Evolutionary conservation across 2,329 filamentous ascomycete species (phyloP).

Genomic region (Rutstroemia sp.): DNA sequence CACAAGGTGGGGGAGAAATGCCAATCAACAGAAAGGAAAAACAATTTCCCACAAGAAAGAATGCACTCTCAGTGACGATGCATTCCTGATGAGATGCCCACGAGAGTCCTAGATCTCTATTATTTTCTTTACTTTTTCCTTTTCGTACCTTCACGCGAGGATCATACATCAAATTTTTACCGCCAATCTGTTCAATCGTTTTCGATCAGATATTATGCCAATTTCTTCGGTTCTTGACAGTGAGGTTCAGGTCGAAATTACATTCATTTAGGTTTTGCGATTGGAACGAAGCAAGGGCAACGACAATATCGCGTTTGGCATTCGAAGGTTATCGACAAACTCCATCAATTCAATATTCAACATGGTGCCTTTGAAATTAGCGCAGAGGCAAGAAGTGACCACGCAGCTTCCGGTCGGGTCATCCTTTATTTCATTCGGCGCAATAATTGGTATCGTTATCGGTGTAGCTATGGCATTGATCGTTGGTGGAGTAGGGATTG

Average conservation of each 20-base stretch:
- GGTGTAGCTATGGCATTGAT: not conserved
- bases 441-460: constrained; percentile 2
- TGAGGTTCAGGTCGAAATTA: not conserved
- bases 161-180: not conserved
- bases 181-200: not conserved
- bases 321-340: not conserved
- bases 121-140: not conserved
- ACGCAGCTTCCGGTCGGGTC: not conserved
- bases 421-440: not conserved
- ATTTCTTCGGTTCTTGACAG: not conserved
- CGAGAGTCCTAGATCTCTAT: not conserved
- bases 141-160: not conserved
- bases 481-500: not conserved
- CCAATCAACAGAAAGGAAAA: not conserved
- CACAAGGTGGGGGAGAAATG: not conserved
- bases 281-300: not conserved
- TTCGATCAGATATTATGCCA: not conserved
- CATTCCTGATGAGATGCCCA: not conserved
- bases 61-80: not conserved
- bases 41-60: not conserved
- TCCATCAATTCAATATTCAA: not conserved
- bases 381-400: not conserved
- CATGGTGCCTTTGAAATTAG: not conserved
- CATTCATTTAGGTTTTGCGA: not conserved
- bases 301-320: not conserved